Percentiles rank a stretch among this genome's conserved stretches.
These are phyloP conservation scores for Aspergillus nomiae DNA, from an alignment of 2,329 filamentous ascomycete species.

Conservation along the genomic window DNA sequence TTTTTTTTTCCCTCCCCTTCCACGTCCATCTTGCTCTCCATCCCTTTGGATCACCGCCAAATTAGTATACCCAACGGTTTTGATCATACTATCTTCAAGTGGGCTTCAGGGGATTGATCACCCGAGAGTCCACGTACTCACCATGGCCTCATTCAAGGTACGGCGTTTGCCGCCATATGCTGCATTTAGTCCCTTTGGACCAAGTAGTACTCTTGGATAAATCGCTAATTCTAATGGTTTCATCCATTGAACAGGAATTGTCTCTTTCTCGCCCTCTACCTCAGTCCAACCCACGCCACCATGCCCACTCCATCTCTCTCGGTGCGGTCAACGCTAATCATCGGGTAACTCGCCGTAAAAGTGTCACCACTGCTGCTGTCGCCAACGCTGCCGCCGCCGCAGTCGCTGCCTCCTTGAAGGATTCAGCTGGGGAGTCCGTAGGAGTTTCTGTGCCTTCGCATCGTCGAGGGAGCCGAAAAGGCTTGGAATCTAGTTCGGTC, in stretches of 20 bases:
- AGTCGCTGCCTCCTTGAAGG: slow-evolving; percentile 68
- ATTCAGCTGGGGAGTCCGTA: slow-evolving; percentile 60
- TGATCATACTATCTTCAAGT: slow-evolving; percentile 8
- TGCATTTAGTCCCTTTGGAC: not conserved
- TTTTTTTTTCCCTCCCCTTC: not conserved
- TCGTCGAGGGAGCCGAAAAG: slow-evolving; percentile 57
- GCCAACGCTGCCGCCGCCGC: slow-evolving; percentile 69
- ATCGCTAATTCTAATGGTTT: slow-evolving; percentile 21
- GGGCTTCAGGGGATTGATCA: slow-evolving; percentile 32
- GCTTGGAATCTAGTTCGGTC: slow-evolving; percentile 66
- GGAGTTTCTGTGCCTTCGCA: slow-evolving; percentile 58
- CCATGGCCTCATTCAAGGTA: slow-evolving; percentile 47
- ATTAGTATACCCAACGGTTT: slow-evolving; percentile 4
- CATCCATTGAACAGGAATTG: slow-evolving; percentile 32
- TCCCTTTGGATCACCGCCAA: not conserved
- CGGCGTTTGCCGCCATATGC: not conserved
- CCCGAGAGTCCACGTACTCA: slow-evolving; percentile 32
- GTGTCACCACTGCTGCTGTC: slow-evolving; percentile 74
- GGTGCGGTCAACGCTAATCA: slow-evolving; percentile 77
- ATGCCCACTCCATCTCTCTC: slow-evolving; percentile 79
- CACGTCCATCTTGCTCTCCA: slow-evolving; percentile 1
- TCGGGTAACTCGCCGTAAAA: slow-evolving; percentile 90
- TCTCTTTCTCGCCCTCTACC: slow-evolving; percentile 67
- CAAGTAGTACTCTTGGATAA: not conserved
- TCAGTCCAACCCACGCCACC: slow-evolving; percentile 70